Conservation (phyloP, 2,329 filamentous ascomycete species). For the Talaromyces atroroseus region DNA sequence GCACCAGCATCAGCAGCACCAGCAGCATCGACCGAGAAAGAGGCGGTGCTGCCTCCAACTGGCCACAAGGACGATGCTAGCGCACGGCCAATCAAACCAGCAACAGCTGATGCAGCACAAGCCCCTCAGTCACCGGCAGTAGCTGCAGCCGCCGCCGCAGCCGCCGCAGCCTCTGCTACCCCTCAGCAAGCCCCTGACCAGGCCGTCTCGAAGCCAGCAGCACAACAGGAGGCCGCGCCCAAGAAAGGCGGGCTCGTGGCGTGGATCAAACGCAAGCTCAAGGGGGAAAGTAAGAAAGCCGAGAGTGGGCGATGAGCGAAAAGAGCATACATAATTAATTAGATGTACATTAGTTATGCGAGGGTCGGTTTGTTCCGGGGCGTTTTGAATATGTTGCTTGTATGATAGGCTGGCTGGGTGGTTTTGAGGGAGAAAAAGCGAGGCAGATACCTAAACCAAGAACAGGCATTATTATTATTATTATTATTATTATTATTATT, state of each 20-base stretch:
- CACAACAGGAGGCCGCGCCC: conserved; percentile 10
- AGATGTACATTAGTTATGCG: not conserved
- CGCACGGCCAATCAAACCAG: not conserved
- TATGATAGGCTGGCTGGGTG: not conserved
- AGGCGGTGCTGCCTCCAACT: not conserved
- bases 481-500: too few species aligned
- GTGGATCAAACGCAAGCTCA: conserved; percentile 16
- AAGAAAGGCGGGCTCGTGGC: conserved; percentile 15
- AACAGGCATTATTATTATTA: too few species aligned
- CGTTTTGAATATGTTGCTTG: not conserved
- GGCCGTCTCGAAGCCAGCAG: not conserved
- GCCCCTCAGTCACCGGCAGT: too few species aligned
- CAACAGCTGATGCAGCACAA: not conserved
- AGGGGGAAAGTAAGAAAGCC: conserved; percentile 12
- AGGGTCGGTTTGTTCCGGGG: not conserved
- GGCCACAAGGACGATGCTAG: not conserved
- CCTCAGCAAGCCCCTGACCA: not conserved
- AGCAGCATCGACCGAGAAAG: not conserved
- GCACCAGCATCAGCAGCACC: not conserved
- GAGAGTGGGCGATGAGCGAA: not conserved
- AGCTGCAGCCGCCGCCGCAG: not conserved
- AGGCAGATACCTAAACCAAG: too few species aligned
- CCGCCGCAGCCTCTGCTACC: not conserved
- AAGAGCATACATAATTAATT: too few species aligned
- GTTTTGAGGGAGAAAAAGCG: not conserved